Base-by-base conservation (phyloP, 164 flowering plant species). In the Umbellularia californica region DNA sequence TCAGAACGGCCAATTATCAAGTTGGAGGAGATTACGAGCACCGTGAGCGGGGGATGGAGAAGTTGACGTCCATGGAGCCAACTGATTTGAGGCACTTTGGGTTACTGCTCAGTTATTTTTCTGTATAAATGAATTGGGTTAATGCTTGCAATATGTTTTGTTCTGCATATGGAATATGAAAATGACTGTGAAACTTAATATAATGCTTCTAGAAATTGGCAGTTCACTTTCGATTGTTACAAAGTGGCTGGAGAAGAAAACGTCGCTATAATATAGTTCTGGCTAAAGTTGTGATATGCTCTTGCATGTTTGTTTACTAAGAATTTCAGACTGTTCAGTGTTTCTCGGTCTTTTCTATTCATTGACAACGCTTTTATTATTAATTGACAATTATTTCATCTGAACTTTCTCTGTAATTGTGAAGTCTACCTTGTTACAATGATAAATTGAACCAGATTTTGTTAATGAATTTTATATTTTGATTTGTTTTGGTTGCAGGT, bases 401-500 rank as follows among this genome's bases (percentile, higher is more conserved):
- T 66, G 47, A 66, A 19, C n/a, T 19, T 66, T 66, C 9, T 27
- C 47, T 5, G 33, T 23, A 35, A 7, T 13, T 55, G 17, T 55
- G 60, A 55, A 55, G 19, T 17, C 20, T 19, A 55, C 60, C 20
- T 3, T 55, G n/a, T 20, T 15, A 12, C n/a, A 30, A 66, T 11
- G 47, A 35, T 35, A 55, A 64, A 64, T 20, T 30, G 19, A 27
- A 30, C 41, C 14, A 66, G 69, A 14, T 66, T 27, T 15, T 27
- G 47, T 7, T 10, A 66, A 19, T 66, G 23, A 5, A 66, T 66
- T 66, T 30, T 52, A 52, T 58, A 23, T 50, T 51, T 19, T 24
- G 41, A 13, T 51, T 9, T 58, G 5, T 55, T 15, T 24, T 47
- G 77, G 47, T 64, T 75, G 84, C 92, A 95, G 99, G 97, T 91